phyloP scores from a whole-genome alignment of 1,284 basidiomycete genomes.

The Puccinia sorghi region DNA sequence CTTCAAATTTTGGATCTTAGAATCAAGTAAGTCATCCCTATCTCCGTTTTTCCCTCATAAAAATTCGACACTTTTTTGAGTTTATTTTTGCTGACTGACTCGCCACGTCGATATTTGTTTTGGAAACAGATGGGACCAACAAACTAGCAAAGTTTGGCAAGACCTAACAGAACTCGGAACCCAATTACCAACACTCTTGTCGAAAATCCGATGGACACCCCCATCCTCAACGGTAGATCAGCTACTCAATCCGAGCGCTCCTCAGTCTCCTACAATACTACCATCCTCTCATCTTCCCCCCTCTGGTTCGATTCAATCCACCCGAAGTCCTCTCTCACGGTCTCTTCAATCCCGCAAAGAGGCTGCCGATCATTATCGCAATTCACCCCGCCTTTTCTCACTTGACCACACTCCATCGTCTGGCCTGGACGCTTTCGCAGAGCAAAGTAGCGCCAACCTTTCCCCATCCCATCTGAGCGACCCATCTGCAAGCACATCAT shows the following conservation, averaged over 20 bases:
- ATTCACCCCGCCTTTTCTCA: not conserved
- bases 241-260: not conserved
- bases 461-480: not conserved
- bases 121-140: slow-evolving; percentile 38
- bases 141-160: slow-evolving; percentile 33
- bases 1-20: slow-evolving; percentile 43
- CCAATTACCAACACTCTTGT: slow-evolving; percentile 26
- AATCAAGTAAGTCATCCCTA: slow-evolving; percentile 21
- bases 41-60: not conserved
- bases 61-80: not conserved
- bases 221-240: not conserved
- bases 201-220: slow-evolving; percentile 35
- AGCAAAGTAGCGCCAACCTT: slow-evolving; percentile 14
- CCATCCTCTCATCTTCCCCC: slow-evolving; percentile 9
- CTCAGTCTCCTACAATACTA: not conserved
- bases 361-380: not conserved
- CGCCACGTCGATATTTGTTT: not conserved
- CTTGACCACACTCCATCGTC: not conserved
- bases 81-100: not conserved
- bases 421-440: not conserved
- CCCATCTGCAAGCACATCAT: not conserved
- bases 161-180: slow-evolving; percentile 33
- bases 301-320: slow-evolving; percentile 13
- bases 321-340: slow-evolving; percentile 9
- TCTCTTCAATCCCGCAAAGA: slow-evolving; percentile 34